These are phyloP conservation scores for Vigna nakashimae DNA, from an alignment of 306 rosid species.

Conservation along the genomic window DNA sequence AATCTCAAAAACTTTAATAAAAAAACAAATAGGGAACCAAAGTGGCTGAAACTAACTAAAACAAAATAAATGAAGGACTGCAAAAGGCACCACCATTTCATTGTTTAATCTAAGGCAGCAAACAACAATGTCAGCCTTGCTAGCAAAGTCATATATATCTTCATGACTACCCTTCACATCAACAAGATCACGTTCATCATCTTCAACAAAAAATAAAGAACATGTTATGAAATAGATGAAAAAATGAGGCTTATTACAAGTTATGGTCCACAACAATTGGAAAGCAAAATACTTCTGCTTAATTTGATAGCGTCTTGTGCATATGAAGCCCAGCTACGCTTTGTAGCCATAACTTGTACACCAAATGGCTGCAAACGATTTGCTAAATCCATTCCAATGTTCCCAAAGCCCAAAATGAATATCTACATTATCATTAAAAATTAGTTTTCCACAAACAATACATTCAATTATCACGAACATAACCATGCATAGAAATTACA, in stretches of 20 bases:
- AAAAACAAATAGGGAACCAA: conserved; percentile 2
- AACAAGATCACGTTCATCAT: conserved; percentile 56
- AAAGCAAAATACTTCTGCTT: conserved; percentile 44
- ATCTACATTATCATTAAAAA: conserved; percentile 55
- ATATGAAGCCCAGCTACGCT: conserved; percentile 74
- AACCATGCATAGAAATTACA: conserved; percentile 7
- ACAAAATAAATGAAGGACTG: neutral
- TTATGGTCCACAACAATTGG: conserved; percentile 30
- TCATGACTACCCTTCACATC: conserved; percentile 78
- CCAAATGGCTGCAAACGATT: conserved; percentile 81
- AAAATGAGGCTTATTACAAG: conserved; percentile 24
- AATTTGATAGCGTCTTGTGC: conserved; percentile 35
- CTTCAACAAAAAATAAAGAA: conserved; percentile 50
- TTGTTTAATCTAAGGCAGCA: conserved; percentile 73
- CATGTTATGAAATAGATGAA: conserved; percentile 21
- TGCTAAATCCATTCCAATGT: conserved; percentile 85
- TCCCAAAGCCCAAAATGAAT: conserved; percentile 88
- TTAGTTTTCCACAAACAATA: conserved; percentile 1
- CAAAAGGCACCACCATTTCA: conserved; percentile 67
- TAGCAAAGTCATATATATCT: conserved; percentile 74
- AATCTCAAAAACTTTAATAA: conserved; percentile 6
- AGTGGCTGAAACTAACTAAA: conserved; percentile 25
- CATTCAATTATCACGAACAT: conserved; percentile 21
- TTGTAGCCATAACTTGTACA: conserved; percentile 89
- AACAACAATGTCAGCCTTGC: conserved; percentile 84